Evolutionary conservation across 192 early-diverging fungal genomes (phyloP).

Genomic region (Coemansia sp.): DNA sequence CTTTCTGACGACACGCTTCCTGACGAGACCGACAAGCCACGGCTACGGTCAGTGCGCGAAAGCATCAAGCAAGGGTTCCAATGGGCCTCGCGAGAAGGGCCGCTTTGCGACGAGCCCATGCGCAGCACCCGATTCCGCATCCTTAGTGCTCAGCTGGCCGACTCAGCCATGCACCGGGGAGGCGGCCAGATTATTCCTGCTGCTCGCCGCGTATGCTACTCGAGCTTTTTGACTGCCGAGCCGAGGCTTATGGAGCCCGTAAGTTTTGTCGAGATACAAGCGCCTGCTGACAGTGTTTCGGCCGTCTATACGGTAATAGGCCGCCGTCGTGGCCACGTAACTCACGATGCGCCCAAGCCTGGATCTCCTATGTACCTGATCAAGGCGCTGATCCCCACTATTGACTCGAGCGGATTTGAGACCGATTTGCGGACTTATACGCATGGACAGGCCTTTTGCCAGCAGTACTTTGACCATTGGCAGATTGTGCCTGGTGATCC

Average conservation of each 20-base stretch:
- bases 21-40: slow-evolving; percentile 77
- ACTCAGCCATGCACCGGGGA: slow-evolving; percentile 86
- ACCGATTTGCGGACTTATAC: slow-evolving; percentile 95
- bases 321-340: slow-evolving; percentile 93
- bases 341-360: slow-evolving; percentile 89
- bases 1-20: slow-evolving; percentile 95
- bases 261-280: slow-evolving; percentile 94
- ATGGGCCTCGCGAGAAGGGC: slow-evolving; percentile 96
- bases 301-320: slow-evolving; percentile 93
- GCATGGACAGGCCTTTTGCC: slow-evolving; percentile 95
- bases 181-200: slow-evolving; percentile 97
- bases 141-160: slow-evolving; percentile 78
- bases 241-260: slow-evolving; percentile 98
- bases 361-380: slow-evolving; percentile 93
- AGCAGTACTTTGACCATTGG: slow-evolving; percentile 99
- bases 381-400: slow-evolving; percentile 91
- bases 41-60: slow-evolving; percentile 77
- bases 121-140: slow-evolving; percentile 95
- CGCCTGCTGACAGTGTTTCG: slow-evolving; percentile 92
- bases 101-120: slow-evolving; percentile 96
- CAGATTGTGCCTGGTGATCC: slow-evolving; percentile 97
- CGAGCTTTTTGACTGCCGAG: slow-evolving; percentile 90
- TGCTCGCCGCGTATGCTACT: slow-evolving; percentile 94
- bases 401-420: slow-evolving; percentile 95
- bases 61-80: slow-evolving; percentile 94